Conservation (phyloP, 805 yeast species). For the Saccharomycopsis vini region DNA sequence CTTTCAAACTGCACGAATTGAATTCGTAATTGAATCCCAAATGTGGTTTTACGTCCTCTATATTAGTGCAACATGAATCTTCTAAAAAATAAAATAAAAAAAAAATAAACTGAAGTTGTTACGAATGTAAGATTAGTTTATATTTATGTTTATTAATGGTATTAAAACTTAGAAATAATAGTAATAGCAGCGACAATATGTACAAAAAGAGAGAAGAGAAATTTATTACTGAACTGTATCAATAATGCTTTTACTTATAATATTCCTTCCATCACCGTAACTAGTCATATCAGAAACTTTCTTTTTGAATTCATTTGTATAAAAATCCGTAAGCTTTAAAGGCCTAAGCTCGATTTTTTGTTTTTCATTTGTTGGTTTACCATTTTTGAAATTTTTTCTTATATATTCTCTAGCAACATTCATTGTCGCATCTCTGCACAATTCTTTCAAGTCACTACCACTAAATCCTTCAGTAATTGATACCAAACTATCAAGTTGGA, state of each 20-base stretch:
- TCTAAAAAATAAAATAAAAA: too few relatives aligned
- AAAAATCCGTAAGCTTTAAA: slow-evolving; percentile 54
- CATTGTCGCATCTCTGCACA: slow-evolving; percentile 90
- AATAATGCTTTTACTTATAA: not conserved
- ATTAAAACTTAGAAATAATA: not conserved
- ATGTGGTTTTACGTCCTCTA: too few relatives aligned
- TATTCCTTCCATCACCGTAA: slow-evolving; percentile 10
- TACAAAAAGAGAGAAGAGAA: not conserved
- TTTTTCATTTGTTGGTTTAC: slow-evolving; percentile 25
- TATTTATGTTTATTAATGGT: not conserved
- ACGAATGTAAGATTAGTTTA: too few relatives aligned
- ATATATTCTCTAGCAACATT: slow-evolving; percentile 83
- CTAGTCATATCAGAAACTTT: slow-evolving; percentile 1
- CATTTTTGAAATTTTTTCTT: slow-evolving; percentile 42
- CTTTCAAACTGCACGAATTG: too few relatives aligned
- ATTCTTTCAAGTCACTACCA: slow-evolving; percentile 87
- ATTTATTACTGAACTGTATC: not conserved
- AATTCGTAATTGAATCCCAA: too few relatives aligned
- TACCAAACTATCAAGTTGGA: slow-evolving; percentile 56
- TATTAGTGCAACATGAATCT: too few relatives aligned
- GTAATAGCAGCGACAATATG: not conserved
- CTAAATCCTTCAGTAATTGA: slow-evolving; percentile 62
- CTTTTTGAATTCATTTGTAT: slow-evolving; percentile 28
- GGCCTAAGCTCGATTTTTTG: slow-evolving; percentile 47
- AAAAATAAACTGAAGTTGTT: too few relatives aligned